Conservation (phyloP, 2,329 filamentous ascomycete species). For the Fusarium coicis region DNA sequence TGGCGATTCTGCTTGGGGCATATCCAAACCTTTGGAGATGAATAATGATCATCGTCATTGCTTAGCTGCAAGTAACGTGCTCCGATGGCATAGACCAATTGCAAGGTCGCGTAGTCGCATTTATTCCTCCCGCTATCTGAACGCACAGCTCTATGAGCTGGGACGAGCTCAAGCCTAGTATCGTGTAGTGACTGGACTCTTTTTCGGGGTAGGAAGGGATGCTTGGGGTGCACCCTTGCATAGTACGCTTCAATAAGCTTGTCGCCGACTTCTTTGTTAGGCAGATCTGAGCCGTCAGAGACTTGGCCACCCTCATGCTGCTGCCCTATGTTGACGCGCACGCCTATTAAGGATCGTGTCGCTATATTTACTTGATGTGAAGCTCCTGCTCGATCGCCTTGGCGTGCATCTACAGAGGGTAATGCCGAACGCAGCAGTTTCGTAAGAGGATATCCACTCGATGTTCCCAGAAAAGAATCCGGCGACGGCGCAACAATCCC, state of each 20-base stretch:
- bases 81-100: constrained; percentile 1
- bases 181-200: neutral
- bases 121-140: accelerated
- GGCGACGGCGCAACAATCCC: neutral
- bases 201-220: neutral
- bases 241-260: constrained; percentile 1
- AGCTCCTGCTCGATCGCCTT: neutral
- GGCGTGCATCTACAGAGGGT: neutral
- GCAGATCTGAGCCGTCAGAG: neutral
- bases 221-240: neutral
- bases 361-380: neutral
- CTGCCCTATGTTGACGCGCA: neutral
- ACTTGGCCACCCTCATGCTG: accelerated
- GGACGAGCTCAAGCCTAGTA: neutral
- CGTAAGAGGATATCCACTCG: constrained; percentile 5
- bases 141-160: neutral
- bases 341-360: neutral
- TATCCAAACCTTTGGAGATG: neutral
- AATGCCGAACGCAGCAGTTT: neutral
- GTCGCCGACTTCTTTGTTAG: neutral
- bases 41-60: neutral
- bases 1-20: accelerated
- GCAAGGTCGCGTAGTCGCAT: neutral
- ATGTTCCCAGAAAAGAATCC: neutral
- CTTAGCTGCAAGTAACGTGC: constrained; percentile 5